Percentiles rank a stretch among this genome's conserved stretches.
Evolutionary conservation across 2,329 filamentous ascomycete genomes (phyloP).

Genomic region (Exophiala calicioides): DNA sequence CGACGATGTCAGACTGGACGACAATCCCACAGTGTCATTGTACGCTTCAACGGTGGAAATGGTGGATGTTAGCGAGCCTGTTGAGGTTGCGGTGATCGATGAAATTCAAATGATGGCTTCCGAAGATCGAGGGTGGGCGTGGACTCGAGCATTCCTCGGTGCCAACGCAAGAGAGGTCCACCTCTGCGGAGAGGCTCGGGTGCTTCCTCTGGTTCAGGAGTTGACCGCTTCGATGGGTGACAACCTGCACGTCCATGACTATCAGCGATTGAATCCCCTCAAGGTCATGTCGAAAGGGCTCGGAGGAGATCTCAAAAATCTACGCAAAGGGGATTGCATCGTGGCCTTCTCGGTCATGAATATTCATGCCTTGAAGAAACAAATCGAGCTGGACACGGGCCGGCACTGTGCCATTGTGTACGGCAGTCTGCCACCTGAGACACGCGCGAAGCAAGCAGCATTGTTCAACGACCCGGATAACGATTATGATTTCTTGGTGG

Average conservation of each 20-base stretch:
- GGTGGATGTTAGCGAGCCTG: conserved; percentile 58
- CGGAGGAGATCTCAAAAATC: conserved; percentile 61
- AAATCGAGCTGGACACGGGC: conserved; percentile 74
- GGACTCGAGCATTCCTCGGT: conserved; percentile 88
- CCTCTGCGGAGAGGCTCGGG: conserved; percentile 85
- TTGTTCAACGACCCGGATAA: conserved; percentile 95
- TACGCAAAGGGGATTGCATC: conserved; percentile 87
- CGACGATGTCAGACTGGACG: conserved; percentile 76
- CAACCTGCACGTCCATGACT: conserved; percentile 75
- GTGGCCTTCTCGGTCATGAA: conserved; percentile 81
- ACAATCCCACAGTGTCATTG: conserved; percentile 55
- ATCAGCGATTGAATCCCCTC: conserved; percentile 79
- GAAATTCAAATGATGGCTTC: conserved; percentile 98
- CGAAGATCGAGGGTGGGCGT: conserved; percentile 80
- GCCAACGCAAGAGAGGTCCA: conserved; percentile 86
- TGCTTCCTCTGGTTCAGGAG: conserved; percentile 74
- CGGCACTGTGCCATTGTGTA: conserved; percentile 90
- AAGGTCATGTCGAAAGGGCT: conserved; percentile 66
- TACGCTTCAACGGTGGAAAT: conserved; percentile 95
- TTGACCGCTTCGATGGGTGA: conserved; percentile 80
- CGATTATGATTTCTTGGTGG: conserved; percentile 91
- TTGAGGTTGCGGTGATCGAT: conserved; percentile 93
- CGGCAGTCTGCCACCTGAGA: conserved; percentile 87
- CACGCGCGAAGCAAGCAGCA: conserved; percentile 83
- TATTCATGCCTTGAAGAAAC: conserved; percentile 76